Conservation (phyloP, 176 grass and related monocot species). For the Oropetium thomaeum region DNA sequence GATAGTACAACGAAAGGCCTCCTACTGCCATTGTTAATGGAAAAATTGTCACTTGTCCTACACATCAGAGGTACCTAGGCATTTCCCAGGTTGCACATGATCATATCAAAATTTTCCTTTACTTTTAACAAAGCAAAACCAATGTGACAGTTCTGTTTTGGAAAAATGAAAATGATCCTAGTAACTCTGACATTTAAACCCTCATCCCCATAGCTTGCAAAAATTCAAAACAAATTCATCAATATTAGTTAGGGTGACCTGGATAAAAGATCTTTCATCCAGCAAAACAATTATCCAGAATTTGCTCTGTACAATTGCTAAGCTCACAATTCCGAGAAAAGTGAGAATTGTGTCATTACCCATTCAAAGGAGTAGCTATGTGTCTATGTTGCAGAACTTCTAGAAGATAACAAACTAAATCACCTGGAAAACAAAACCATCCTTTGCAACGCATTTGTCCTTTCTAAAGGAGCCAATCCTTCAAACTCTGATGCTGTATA, state of each 20-base stretch:
- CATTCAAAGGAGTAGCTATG: conserved; percentile 9
- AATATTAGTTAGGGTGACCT: not conserved
- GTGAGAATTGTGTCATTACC: not conserved
- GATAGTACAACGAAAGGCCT: not conserved
- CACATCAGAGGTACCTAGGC: not conserved
- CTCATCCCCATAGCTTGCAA: not conserved
- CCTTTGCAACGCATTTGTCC: conserved; percentile 71
- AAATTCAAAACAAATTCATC: not conserved
- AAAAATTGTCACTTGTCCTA: not conserved
- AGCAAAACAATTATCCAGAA: not conserved
- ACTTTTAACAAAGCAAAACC: not conserved
- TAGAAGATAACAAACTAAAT: conserved; percentile 28
- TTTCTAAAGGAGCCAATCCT: conserved; percentile 74
- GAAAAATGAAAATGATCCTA: not conserved
- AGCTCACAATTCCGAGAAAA: conserved; percentile 13
- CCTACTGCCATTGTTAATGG: not conserved
- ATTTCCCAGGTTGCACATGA: not conserved
- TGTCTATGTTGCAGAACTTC: not conserved
- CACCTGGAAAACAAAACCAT: conserved; percentile 96
- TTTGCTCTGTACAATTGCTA: conserved; percentile 14
- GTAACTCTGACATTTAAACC: not conserved
- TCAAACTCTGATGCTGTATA: conserved; percentile 99
- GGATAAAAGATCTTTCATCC: conserved; percentile 17
- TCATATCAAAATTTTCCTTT: not conserved
- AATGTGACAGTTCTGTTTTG: not conserved